Percentiles rank a stretch among this genome's conserved stretches.
Conservation (phyloP, 805 yeast genomes). For the Saturnispora sekii region DNA sequence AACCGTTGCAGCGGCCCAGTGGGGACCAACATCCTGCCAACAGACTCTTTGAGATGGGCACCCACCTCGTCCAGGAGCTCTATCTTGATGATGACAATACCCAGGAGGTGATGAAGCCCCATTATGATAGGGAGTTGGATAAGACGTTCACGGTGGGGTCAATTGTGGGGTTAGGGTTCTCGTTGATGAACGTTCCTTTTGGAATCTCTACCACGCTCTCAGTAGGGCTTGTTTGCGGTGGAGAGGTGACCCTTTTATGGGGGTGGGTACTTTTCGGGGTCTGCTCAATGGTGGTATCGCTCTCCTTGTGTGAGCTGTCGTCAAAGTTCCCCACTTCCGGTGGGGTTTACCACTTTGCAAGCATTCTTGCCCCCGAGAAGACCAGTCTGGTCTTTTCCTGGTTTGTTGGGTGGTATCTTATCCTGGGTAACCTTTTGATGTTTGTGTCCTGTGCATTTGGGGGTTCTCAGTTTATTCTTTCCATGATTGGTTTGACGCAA, state of each 20-base stretch:
- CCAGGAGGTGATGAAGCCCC: slow-evolving; percentile 61
- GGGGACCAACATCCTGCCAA: neutral
- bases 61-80: slow-evolving; percentile 24
- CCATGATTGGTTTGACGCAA: slow-evolving; percentile 55
- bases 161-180: slow-evolving; percentile 68
- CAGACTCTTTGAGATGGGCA: slow-evolving; percentile 13
- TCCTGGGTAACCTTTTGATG: slow-evolving; percentile 73
- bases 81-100: slow-evolving; percentile 36
- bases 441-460: slow-evolving; percentile 65
- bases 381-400: slow-evolving; percentile 55
- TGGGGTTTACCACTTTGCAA: slow-evolving; percentile 69
- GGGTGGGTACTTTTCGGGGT: slow-evolving; percentile 65
- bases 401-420: slow-evolving; percentile 70
- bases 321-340: slow-evolving; percentile 72
- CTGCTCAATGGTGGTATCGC: slow-evolving; percentile 53
- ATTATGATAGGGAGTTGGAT: slow-evolving; percentile 62
- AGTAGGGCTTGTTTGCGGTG: slow-evolving; percentile 66
- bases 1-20: neutral
- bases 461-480: slow-evolving; percentile 64
- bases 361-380: slow-evolving; percentile 50
- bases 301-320: slow-evolving; percentile 68
- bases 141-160: slow-evolving; percentile 61
- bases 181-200: slow-evolving; percentile 74
- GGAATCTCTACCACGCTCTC: slow-evolving; percentile 68
- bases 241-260: slow-evolving; percentile 63